A percentile compares a stretch with the other conserved stretches of the same genome.
phyloP scores from a whole-genome alignment of 768 basidiomycete genomes.

The Serendipita sp. region DNA sequence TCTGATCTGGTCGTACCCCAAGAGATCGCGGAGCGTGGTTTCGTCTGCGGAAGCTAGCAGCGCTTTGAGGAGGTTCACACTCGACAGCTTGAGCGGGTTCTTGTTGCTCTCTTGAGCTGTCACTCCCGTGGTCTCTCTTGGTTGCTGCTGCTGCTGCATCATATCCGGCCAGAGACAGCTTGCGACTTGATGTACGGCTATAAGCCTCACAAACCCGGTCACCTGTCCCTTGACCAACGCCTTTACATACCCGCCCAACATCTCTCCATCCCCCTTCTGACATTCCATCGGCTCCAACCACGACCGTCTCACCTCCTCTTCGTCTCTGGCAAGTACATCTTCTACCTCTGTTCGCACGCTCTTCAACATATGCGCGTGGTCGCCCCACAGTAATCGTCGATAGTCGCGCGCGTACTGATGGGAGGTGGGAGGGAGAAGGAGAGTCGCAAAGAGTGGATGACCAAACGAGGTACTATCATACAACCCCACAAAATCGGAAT shows the following conservation, averaged over 20 bases:
- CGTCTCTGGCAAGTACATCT: conserved; percentile 25
- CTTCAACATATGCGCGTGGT: conserved; percentile 50
- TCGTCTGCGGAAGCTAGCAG: too few species aligned
- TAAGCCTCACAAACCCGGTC: conserved; percentile 43
- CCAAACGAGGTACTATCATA: conserved; percentile 86
- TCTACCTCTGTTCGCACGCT: conserved; percentile 38
- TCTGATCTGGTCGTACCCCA: too few species aligned
- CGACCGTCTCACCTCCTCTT: too few species aligned
- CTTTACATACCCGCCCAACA: conserved; percentile 48
- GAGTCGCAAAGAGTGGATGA: conserved; percentile 53
- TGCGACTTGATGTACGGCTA: conserved; percentile 70
- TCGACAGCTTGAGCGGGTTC: too few species aligned
- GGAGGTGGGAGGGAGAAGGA: conserved; percentile 62
- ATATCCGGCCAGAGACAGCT: conserved; percentile 59
- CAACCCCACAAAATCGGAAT: conserved; percentile 77
- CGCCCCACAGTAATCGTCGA: conserved; percentile 68
- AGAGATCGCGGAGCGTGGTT: too few species aligned
- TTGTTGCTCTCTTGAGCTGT: too few species aligned
- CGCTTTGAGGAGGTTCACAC: too few species aligned
- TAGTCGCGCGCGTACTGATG: conserved; percentile 60
- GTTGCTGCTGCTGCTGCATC: neutral
- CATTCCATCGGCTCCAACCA: conserved; percentile 59
- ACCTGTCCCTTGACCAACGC: conserved; percentile 30
- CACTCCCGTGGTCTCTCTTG: too few species aligned
- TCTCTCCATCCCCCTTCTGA: conserved; percentile 27